These are phyloP conservation scores for Geotrichum histeridarum DNA, from an alignment of 1,139 yeast species.

Conservation along the genomic window DNA sequence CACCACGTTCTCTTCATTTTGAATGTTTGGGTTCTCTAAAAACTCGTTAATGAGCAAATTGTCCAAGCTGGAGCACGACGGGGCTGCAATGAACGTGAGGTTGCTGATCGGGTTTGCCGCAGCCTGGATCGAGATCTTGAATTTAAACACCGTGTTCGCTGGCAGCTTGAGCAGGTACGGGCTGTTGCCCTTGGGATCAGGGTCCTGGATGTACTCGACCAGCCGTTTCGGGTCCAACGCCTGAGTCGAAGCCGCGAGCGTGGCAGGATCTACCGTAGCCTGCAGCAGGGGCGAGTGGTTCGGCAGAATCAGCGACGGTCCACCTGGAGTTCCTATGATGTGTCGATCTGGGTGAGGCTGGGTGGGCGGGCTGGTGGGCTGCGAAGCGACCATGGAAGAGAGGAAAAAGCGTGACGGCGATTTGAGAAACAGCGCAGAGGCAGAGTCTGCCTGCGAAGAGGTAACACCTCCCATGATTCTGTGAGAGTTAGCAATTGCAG, in stretches of 20 bases:
- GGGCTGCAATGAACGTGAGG: constrained; percentile 37
- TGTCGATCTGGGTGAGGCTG: constrained; percentile 16
- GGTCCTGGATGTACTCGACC: constrained; percentile 23
- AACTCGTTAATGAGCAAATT: constrained; percentile 37
- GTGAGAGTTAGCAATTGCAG: not conserved
- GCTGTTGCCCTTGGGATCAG: constrained; percentile 15
- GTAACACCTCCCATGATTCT: constrained; percentile 28
- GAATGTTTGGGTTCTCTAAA: constrained; percentile 41
- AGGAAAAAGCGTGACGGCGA: constrained; percentile 26
- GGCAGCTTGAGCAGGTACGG: constrained; percentile 18
- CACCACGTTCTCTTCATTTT: constrained; percentile 39
- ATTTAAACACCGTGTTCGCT: constrained; percentile 21
- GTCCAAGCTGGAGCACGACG: constrained; percentile 32
- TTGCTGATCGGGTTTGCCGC: constrained; percentile 25
- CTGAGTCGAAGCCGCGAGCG: constrained; percentile 9
- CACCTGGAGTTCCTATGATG: constrained; percentile 18
- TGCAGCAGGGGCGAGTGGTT: constrained; percentile 12
- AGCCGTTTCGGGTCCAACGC: constrained; percentile 16
- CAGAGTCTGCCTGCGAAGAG: constrained; percentile 25
- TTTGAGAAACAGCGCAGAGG: constrained; percentile 24
- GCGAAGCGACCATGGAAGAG: constrained; percentile 18
- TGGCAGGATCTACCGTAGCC: constrained; percentile 9
- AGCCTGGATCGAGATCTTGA: constrained; percentile 22
- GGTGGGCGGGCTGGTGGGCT: constrained; percentile 8
- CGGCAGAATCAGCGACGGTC: constrained; percentile 17